These are phyloP conservation scores for Globisporangium canariense DNA, from an alignment of 352 stramenopile genomes.

Conservation along the genomic window DNA sequence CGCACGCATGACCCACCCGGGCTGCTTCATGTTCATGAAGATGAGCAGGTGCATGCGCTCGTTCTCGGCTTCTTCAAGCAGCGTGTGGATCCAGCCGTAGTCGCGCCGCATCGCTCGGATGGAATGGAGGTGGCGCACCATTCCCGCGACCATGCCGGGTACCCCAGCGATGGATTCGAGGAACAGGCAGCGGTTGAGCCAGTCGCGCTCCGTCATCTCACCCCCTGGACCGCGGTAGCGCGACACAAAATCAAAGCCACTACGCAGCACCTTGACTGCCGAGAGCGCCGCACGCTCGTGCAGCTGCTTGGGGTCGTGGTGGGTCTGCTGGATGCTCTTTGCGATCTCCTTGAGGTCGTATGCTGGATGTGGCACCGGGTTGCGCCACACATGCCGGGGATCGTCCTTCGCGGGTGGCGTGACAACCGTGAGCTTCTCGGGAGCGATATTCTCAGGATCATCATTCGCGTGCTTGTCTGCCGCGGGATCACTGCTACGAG, in stretches of 20 bases:
- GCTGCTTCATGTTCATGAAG: constrained; percentile 88
- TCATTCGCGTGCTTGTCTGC: neutral
- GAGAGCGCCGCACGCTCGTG: constrained; percentile 34
- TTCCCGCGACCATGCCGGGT: constrained; percentile 69
- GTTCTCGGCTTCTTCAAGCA: constrained; percentile 92
- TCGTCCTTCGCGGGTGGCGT: neutral
- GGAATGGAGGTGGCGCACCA: constrained; percentile 72
- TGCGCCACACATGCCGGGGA: constrained; percentile 10
- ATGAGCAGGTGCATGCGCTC: constrained; percentile 92
- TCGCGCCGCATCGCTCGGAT: constrained; percentile 77
- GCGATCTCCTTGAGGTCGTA: constrained; percentile 40
- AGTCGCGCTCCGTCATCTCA: constrained; percentile 56
- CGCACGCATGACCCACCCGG: constrained; percentile 61
- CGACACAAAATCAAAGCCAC: constrained; percentile 43
- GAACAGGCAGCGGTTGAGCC: constrained; percentile 69
- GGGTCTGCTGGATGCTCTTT: constrained; percentile 24
- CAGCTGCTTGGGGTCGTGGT: constrained; percentile 31
- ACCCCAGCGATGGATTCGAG: constrained; percentile 76
- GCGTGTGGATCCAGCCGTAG: constrained; percentile 88
- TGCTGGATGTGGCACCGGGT: constrained; percentile 35
- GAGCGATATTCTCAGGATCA: neutral
- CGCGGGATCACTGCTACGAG: neutral
- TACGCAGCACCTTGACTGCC: constrained; percentile 42
- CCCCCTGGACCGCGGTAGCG: constrained; percentile 47
- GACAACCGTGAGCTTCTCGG: neutral